Conservation (phyloP, 371 early-diverging fungal species). For the Batkoa obscura region DNA sequence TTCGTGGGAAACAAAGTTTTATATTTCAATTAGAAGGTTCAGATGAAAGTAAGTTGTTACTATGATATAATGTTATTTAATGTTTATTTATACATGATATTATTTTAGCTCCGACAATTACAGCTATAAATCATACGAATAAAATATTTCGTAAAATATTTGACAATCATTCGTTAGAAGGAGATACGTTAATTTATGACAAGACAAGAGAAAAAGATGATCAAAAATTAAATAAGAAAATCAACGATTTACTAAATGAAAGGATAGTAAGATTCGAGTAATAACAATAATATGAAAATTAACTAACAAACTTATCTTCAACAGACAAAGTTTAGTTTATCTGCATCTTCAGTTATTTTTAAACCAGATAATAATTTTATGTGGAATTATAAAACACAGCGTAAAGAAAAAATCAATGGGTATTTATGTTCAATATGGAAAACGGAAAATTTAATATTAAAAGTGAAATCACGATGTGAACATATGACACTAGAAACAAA, state of each 20-base stretch:
- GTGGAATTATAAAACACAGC: neutral
- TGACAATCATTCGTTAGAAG: neutral
- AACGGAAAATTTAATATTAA: constrained; percentile 15
- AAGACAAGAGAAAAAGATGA: neutral
- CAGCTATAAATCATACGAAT: neutral
- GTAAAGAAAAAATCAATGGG: constrained; percentile 1
- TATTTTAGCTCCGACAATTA: neutral
- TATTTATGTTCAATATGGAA: constrained; percentile 17
- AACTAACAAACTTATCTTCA: no score
- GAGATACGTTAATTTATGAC: neutral
- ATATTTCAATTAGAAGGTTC: neutral
- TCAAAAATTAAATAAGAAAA: no score
- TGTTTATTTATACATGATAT: neutral
- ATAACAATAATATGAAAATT: no score
- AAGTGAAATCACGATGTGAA: constrained; percentile 13
- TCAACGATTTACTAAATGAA: no score
- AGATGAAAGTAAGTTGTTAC: neutral
- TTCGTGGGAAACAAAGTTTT: neutral
- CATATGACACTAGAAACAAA: constrained; percentile 12
- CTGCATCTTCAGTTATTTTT: no score
- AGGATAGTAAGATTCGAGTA: no score
- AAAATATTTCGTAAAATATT: neutral
- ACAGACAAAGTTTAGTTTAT: no score
- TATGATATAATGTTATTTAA: neutral
- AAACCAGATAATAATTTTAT: no score